Evolutionary conservation across 2,329 filamentous ascomycete genomes (phyloP).

Genomic region (Talaromyces amestolkiae): DNA sequence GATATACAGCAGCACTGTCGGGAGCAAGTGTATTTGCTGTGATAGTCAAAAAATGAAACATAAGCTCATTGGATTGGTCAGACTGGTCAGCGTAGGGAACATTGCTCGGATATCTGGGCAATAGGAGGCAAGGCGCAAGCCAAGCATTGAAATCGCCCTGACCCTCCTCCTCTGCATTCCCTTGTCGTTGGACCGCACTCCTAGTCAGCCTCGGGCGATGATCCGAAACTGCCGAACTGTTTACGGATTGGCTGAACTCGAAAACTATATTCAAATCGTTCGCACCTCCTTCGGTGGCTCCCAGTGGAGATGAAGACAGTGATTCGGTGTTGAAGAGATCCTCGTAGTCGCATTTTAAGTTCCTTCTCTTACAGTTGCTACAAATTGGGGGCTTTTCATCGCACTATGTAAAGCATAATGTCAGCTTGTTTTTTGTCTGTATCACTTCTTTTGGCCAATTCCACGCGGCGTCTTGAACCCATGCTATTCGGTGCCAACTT

Average conservation of each 20-base stretch:
- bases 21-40: conserved; percentile 10
- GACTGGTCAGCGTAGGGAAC: neutral
- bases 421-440: neutral
- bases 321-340: conserved; percentile 11
- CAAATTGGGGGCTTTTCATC: conserved; percentile 18
- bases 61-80: conserved; percentile 10
- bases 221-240: neutral
- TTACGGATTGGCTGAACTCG: conserved; percentile 3
- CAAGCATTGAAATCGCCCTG: neutral
- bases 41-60: conserved; percentile 17
- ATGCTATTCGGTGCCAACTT: neutral
- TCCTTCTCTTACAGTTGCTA: conserved; percentile 16
- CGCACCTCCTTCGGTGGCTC: neutral
- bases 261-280: conserved; percentile 13
- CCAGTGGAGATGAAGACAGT: neutral
- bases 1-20: conserved; percentile 1
- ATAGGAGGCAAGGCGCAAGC: neutral
- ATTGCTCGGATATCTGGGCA: neutral
- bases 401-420: conserved; percentile 12
- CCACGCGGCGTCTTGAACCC: neutral
- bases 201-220: neutral
- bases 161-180: neutral
- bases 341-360: conserved; percentile 18
- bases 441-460: conserved; percentile 1
- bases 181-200: neutral